phyloP scores from a whole-genome alignment of 768 basidiomycete species.

The Dioszegia aurantiaca region DNA sequence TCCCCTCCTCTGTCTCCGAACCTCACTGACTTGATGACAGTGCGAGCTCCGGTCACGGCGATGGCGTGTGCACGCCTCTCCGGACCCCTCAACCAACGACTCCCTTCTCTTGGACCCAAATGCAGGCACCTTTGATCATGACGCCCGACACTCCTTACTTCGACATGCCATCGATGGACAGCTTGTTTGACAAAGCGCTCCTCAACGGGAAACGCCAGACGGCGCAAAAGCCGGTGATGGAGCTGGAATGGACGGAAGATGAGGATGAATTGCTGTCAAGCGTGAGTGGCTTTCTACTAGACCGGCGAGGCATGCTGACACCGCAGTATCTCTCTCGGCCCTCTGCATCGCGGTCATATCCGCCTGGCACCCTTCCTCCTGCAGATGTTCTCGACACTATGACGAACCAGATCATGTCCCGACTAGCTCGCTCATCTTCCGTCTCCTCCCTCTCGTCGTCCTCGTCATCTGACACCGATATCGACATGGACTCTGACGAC shows the following conservation, averaged over 20 bases:
- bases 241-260: conserved; percentile 33
- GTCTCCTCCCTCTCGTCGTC: conserved; percentile 6
- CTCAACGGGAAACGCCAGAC: conserved; percentile 1
- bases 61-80: neutral
- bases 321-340: conserved; percentile 37
- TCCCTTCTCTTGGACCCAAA: conserved; percentile 6
- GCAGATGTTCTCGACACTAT: conserved; percentile 40
- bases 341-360: conserved; percentile 36
- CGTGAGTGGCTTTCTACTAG: conserved; percentile 16
- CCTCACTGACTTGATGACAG: too few species aligned
- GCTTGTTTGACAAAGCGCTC: neutral
- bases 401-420: conserved; percentile 36
- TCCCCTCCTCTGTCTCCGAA: neutral
- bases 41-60: too few species aligned
- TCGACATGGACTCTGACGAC: conserved; percentile 15
- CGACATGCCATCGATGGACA: conserved; percentile 16
- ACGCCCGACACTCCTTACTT: conserved; percentile 36
- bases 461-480: conserved; percentile 8
- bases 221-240: neutral
- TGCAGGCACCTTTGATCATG: conserved; percentile 23
- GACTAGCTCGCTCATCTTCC: conserved; percentile 22
- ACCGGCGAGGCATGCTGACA: neutral
- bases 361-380: conserved; percentile 45
- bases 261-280: conserved; percentile 39
- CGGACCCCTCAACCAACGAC: conserved; percentile 12